Evolutionary conservation across 306 rosid genomes (phyloP), one percentile per base, ranked within the genome.

Genomic region (Vicia villosa): DNA sequence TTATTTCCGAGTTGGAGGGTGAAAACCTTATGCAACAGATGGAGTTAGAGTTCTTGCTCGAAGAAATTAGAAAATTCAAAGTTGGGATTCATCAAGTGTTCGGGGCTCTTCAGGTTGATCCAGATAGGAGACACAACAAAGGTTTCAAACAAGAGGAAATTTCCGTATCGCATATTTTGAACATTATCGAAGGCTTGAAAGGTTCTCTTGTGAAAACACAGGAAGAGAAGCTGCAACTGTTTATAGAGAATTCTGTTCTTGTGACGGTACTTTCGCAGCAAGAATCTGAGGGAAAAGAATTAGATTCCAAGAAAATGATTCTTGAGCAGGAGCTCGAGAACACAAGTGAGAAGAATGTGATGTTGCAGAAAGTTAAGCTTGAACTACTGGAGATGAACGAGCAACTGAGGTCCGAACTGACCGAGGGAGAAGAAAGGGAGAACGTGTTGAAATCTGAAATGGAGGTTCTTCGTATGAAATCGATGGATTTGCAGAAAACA

Each of bases 11-110:
- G 83, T 80, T 95, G 92, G 99, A 95, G 83, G 70, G 75, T 47
- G 99, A 95, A 83, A 95, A 91, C 73, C 96, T 95, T 47, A 92
- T 86, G 88, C 96, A 91, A 46, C 97, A 95, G 79, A 85, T 87
- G 75, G 99, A 95, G 82, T 69, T 82, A 30, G 93, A 95, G 74
- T 89, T 77, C 81, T 75, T 95, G 83, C 73, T 88, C 6, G 86
- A 85, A 66, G 97, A 95, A 81, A 83, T 95, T n/a, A 82, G 87
- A 74, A 95, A 87, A 81, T 72, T 84, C 70, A 83, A 86, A 69
- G 42, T 79, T 68, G 93, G 89, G 46, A 52, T 95, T 64, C 83
- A 69, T 69, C 80, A 83, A 77, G 88, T 91, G 73, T 82, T 86
- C 37, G 77, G 72, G 57, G 95, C 91, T 77, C 87, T 95, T 84